Conservation (phyloP, 2,329 filamentous ascomycete genomes). For the Stemphylium beticola region DNA sequence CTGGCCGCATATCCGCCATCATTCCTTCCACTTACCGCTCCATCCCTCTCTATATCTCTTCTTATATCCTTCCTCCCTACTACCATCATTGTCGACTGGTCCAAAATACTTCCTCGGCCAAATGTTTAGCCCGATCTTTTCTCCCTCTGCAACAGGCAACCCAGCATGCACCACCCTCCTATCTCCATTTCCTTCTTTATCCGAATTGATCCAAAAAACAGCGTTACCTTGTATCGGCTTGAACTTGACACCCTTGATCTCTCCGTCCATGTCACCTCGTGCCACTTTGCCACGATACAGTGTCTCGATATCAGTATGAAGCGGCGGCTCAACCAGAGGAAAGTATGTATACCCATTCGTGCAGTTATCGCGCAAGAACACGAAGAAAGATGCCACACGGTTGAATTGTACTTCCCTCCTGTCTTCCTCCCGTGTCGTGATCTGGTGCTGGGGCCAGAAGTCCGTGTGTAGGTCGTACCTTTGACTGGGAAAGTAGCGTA, state of each 20-base stretch:
- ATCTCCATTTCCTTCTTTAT: slow-evolving; percentile 49
- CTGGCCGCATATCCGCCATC: background rate
- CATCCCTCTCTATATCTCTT: slow-evolving; percentile 1
- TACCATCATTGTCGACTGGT: background rate
- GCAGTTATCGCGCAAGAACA: slow-evolving; percentile 33
- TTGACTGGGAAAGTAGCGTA: slow-evolving; percentile 30
- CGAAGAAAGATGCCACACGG: slow-evolving; percentile 33
- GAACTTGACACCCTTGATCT: slow-evolving; percentile 53
- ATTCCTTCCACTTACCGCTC: slow-evolving; percentile 21
- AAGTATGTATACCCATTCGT: slow-evolving; percentile 34
- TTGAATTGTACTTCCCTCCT: slow-evolving; percentile 24
- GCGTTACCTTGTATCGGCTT: slow-evolving; percentile 62
- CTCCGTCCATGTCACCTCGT: slow-evolving; percentile 24
- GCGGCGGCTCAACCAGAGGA: slow-evolving; percentile 21
- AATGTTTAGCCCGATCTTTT: slow-evolving; percentile 67
- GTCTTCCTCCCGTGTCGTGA: slow-evolving; percentile 15
- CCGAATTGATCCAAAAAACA: slow-evolving; percentile 66
- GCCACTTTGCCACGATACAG: slow-evolving; percentile 20
- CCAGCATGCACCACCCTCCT: slow-evolving; percentile 61
- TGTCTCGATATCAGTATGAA: slow-evolving; percentile 5
- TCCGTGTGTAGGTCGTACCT: slow-evolving; percentile 37
- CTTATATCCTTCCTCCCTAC: background rate
- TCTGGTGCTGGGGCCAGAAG: slow-evolving; percentile 32
- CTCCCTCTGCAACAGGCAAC: slow-evolving; percentile 60
- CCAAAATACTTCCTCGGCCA: slow-evolving; percentile 52